Conservation (phyloP, 257 asterid species). For the Solanum sitiens region DNA sequence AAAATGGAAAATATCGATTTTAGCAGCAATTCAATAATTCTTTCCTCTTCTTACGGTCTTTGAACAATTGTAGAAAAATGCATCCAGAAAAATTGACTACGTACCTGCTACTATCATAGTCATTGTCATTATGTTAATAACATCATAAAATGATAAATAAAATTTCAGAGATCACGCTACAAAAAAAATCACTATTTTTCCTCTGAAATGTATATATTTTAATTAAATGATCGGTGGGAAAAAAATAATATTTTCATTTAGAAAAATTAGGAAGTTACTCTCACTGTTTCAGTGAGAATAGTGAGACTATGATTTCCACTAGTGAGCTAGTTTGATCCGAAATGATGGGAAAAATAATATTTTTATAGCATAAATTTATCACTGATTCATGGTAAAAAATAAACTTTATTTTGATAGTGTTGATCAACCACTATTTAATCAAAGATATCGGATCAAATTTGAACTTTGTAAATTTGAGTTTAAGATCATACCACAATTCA, state of each 20-base stretch:
- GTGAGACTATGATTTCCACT: no score
- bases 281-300: not conserved
- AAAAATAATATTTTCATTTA: no score
- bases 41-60: not conserved
- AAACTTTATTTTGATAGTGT: not conserved
- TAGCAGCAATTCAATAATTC: not conserved
- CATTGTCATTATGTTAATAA: not conserved
- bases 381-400: not conserved
- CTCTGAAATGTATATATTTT: not conserved
- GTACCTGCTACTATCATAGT: not conserved
- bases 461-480: not conserved
- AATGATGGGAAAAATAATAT: not conserved
- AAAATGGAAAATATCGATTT: not conserved
- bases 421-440: not conserved
- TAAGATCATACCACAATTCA: not conserved
- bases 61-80: not conserved
- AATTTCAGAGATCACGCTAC: not conserved
- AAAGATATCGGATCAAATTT: not conserved
- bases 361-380: not conserved
- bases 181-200: no score
- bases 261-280: not conserved
- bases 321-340: not conserved
- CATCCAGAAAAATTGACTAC: not conserved
- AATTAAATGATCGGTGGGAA: not conserved
- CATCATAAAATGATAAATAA: not conserved